These are phyloP conservation scores for Trichoderma atroviride DNA, from an alignment of 2,329 filamentous ascomycete species.

Conservation along the genomic window DNA sequence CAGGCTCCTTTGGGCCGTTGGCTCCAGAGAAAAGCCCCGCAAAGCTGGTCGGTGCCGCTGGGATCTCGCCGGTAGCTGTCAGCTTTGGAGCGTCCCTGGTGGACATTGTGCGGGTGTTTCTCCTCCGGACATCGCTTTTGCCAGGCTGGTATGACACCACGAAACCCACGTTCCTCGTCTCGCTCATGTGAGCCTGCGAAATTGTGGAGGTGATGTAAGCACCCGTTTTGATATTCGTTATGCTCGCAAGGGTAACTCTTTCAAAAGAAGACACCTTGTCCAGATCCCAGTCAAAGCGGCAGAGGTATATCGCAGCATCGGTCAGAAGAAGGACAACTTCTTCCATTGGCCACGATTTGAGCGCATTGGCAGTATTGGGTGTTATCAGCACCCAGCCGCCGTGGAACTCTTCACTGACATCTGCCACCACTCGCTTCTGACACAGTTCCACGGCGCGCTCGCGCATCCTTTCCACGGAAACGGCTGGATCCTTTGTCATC, in stretches of 20 bases:
- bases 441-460: constrained; percentile 89
- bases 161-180: constrained; percentile 79
- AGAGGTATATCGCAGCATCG: constrained; percentile 81
- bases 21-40: constrained; percentile 48
- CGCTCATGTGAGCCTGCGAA: constrained; percentile 74
- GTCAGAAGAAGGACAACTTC: constrained; percentile 88
- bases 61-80: constrained; percentile 29
- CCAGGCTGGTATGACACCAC: constrained; percentile 76
- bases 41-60: constrained; percentile 39
- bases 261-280: constrained; percentile 96
- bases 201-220: constrained; percentile 91
- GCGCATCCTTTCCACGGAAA: constrained; percentile 81
- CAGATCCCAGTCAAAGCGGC: constrained; percentile 90
- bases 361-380: constrained; percentile 70
- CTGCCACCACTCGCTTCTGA: constrained; percentile 80
- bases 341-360: constrained; percentile 75
- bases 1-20: constrained; percentile 34
- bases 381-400: constrained; percentile 88
- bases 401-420: constrained; percentile 81
- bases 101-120: constrained; percentile 83
- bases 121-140: constrained; percentile 70
- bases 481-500: constrained; percentile 88
- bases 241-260: constrained; percentile 73
- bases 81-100: constrained; percentile 44
- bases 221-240: constrained; percentile 74